Evolutionary conservation across 495 filamentous ascomycete genomes (phyloP).

Genomic region (Zalerion maritima): DNA sequence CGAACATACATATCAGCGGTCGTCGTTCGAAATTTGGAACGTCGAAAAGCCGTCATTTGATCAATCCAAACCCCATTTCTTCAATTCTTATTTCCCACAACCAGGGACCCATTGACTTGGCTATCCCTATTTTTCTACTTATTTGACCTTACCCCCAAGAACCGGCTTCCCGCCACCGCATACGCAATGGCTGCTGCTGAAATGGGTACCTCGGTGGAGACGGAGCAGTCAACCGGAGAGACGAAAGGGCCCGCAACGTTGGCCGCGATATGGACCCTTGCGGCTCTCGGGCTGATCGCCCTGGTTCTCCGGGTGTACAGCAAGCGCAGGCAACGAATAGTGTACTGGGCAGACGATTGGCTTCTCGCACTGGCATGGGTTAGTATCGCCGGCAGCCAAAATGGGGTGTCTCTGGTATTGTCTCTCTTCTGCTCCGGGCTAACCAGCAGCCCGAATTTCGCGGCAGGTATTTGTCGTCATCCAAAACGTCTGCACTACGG

Average conservation of each 20-base stretch:
- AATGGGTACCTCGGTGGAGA: too few species aligned
- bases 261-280: slow-evolving; percentile 8
- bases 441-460: background rate
- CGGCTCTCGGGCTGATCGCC: slow-evolving; percentile 10
- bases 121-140: too few species aligned
- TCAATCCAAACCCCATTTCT: too few species aligned
- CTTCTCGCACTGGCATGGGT: slow-evolving; percentile 15
- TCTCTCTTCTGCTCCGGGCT: background rate
- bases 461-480: slow-evolving; percentile 10
- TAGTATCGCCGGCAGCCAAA: background rate
- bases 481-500: slow-evolving; percentile 6
- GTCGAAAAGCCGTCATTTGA: too few species aligned
- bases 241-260: slow-evolving; percentile 6
- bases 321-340: slow-evolving; percentile 11
- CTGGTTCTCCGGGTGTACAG: slow-evolving; percentile 17
- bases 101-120: too few species aligned
- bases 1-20: too few species aligned
- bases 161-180: too few species aligned
- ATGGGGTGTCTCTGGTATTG: background rate
- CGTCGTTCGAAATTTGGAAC: too few species aligned
- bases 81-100: too few species aligned
- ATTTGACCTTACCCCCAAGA: too few species aligned
- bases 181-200: too few species aligned
- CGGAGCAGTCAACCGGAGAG: too few species aligned
- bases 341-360: slow-evolving; percentile 20